Conservation (phyloP, 345 rosid species). For the Durio zibethinus region DNA sequence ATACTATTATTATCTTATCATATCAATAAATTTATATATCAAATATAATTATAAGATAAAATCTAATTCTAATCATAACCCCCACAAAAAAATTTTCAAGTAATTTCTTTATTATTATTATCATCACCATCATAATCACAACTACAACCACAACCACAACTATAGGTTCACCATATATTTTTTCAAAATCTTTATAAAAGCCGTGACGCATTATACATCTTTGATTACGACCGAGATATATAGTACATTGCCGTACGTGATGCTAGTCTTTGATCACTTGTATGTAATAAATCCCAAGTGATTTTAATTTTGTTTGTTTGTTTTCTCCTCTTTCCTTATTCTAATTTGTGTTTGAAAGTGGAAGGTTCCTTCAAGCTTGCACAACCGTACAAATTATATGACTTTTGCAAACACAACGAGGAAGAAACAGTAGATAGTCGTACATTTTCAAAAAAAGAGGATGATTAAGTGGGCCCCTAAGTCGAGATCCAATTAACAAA, state of each 20-base stretch:
- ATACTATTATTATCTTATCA: too few relatives aligned
- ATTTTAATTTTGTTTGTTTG: too few relatives aligned
- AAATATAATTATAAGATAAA: too few relatives aligned
- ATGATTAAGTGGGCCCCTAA: not conserved
- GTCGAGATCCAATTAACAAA: not conserved
- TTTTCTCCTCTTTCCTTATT: not conserved
- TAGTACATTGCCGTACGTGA: not conserved
- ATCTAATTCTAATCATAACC: too few relatives aligned
- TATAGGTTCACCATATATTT: too few relatives aligned
- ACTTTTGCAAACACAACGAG: not conserved
- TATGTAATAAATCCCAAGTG: too few relatives aligned
- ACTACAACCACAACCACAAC: too few relatives aligned
- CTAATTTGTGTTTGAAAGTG: not conserved
- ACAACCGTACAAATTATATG: not conserved
- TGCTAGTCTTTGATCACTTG: not conserved
- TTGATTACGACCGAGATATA: not conserved
- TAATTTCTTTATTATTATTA: too few relatives aligned
- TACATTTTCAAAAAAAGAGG: not conserved
- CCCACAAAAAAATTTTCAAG: too few relatives aligned
- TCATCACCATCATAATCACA: too few relatives aligned
- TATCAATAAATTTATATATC: too few relatives aligned
- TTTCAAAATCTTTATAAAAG: not conserved
- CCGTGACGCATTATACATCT: not conserved
- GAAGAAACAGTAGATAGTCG: not conserved
- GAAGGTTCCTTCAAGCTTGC: conserved; percentile 5